Evolutionary conservation across 768 basidiomycete species (phyloP).

Genomic region (Leccinellum albellum): DNA sequence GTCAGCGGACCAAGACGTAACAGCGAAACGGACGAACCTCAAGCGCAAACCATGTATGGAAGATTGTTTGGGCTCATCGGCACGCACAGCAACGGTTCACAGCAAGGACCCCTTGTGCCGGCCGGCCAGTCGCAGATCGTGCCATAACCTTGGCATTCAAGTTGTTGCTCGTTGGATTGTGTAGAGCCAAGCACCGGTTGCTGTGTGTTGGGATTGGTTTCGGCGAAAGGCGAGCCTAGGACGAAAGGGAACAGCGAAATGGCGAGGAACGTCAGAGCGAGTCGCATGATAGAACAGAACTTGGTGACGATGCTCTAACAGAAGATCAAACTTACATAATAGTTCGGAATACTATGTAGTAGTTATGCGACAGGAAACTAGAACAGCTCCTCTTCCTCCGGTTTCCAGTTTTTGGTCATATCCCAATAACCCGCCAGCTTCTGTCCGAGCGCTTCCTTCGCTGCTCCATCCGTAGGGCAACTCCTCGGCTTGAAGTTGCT

Average conservation of each 20-base stretch:
- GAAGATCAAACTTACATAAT: too few species aligned
- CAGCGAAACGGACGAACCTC: neutral
- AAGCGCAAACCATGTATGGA: constrained; percentile 13
- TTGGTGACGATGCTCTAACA: neutral
- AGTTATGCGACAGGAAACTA: constrained; percentile 24
- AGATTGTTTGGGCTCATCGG: constrained; percentile 1
- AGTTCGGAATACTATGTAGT: neutral
- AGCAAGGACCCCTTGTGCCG: constrained; percentile 13
- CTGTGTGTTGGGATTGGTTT: neutral
- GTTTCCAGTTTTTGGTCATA: constrained; percentile 85
- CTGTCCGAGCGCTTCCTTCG: constrained; percentile 81
- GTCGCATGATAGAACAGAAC: constrained; percentile 7
- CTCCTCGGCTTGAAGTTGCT: constrained; percentile 74
- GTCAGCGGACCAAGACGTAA: neutral
- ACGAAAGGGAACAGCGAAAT: neutral
- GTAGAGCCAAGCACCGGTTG: constrained; percentile 3
- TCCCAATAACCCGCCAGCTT: constrained; percentile 93
- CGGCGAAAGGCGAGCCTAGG: neutral
- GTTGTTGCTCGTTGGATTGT: neutral
- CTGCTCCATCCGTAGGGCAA: constrained; percentile 80
- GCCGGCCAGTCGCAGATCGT: neutral
- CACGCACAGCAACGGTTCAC: constrained; percentile 7
- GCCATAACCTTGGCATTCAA: neutral
- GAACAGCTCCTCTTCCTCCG: constrained; percentile 74
- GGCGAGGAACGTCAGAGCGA: neutral